phyloP scores from a whole-genome alignment of 495 filamentous ascomycete genomes.

The Amorphotheca resinae region DNA sequence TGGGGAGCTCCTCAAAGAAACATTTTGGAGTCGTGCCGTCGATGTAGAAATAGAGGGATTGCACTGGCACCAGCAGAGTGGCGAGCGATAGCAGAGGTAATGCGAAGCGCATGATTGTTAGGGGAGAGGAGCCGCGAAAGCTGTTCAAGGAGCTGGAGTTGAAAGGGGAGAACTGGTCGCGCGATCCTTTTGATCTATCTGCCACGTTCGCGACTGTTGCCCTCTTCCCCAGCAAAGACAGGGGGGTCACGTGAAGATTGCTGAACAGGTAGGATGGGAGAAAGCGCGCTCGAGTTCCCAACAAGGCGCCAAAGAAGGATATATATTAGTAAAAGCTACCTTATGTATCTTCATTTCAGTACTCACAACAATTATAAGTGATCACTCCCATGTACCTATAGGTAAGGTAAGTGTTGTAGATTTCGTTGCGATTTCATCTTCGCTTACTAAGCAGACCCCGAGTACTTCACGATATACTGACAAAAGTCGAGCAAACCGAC shows the following conservation, averaged over 20 bases:
- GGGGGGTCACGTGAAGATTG: constrained; percentile 10
- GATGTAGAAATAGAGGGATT: constrained; percentile 92
- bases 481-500: too few relatives aligned
- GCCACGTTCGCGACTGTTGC: constrained; percentile 6
- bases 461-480: too few relatives aligned
- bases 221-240: neutral
- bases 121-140: neutral
- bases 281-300: too few relatives aligned
- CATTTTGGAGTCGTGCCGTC: constrained; percentile 73
- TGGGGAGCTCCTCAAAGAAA: constrained; percentile 97
- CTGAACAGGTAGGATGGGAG: too few relatives aligned
- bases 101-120: constrained; percentile 34
- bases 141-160: neutral
- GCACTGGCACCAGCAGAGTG: constrained; percentile 42
- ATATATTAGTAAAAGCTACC: too few relatives aligned
- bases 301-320: too few relatives aligned
- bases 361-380: too few relatives aligned
- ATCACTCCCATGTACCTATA: too few relatives aligned
- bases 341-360: too few relatives aligned
- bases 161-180: constrained; percentile 8
- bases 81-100: constrained; percentile 37
- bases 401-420: too few relatives aligned
- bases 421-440: too few relatives aligned
- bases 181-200: constrained; percentile 8
- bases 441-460: too few relatives aligned